A percentile compares a stretch with the other conserved stretches of the same genome.
Conservation (phyloP, 139 green algal species). For the Pleodorina starrii region DNA sequence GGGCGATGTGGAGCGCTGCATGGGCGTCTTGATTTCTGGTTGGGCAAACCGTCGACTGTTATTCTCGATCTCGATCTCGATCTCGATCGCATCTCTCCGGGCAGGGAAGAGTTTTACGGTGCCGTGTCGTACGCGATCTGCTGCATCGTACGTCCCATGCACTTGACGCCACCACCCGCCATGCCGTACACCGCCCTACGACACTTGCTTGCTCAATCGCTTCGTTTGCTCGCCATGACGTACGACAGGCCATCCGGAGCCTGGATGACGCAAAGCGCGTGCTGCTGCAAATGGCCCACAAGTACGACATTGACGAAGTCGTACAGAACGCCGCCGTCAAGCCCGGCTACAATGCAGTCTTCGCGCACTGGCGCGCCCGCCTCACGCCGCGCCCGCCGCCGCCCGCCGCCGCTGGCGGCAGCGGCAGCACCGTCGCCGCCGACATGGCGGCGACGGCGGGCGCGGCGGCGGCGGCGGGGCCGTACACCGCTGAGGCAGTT, state of each 20-base stretch:
- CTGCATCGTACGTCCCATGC: too few relatives aligned
- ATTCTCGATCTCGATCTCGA: too few relatives aligned
- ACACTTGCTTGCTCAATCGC: too few relatives aligned
- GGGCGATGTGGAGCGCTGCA: too few relatives aligned
- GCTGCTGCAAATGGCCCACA: not conserved
- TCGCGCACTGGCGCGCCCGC: conserved; percentile 28
- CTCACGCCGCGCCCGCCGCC: not conserved
- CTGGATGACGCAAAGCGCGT: conserved; percentile 30
- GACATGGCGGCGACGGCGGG: not conserved
- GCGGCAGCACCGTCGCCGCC: not conserved
- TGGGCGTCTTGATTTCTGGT: too few relatives aligned
- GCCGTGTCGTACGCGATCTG: too few relatives aligned
- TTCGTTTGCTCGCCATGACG: too few relatives aligned
- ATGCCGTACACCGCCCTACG: too few relatives aligned
- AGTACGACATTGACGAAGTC: conserved; percentile 34
- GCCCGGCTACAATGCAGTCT: conserved; percentile 40
- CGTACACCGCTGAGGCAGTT: not conserved
- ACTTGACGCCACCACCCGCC: too few relatives aligned
- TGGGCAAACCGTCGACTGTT: too few relatives aligned
- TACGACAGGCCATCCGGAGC: conserved; percentile 9
- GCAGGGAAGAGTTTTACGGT: too few relatives aligned
- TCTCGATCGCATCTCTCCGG: too few relatives aligned
- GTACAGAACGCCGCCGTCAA: conserved; percentile 9
- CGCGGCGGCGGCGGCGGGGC: not conserved
- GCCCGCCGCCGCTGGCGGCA: not conserved